These are phyloP conservation scores for Ascochyta pisi DNA, from an alignment of 2,329 filamentous ascomycete species.

Conservation along the genomic window DNA sequence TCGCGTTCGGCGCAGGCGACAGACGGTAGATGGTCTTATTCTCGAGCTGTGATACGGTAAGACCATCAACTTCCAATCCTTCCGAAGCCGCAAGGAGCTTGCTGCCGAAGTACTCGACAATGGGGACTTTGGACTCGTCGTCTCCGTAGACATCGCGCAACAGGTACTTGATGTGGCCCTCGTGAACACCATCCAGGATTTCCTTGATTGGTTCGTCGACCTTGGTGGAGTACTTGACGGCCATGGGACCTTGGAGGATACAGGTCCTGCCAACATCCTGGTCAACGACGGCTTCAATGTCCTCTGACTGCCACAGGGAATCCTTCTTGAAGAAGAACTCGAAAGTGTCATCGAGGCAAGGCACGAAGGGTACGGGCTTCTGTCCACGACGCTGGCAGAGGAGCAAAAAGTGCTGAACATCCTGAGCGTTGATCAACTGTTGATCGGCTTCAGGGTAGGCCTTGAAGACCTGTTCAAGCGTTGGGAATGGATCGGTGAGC, in stretches of 20 bases:
- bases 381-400: conserved; percentile 90
- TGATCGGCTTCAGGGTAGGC: conserved; percentile 85
- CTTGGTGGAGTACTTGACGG: conserved; percentile 85
- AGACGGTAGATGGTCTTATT: conserved; percentile 86
- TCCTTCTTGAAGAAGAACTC: conserved; percentile 99
- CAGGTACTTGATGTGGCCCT: conserved; percentile 82
- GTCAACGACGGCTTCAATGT: conserved; percentile 91
- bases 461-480: conserved; percentile 79
- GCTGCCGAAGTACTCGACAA: conserved; percentile 94
- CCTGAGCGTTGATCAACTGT: conserved; percentile 97
- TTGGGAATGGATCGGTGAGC: conserved; percentile 79
- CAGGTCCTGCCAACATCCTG: conserved; percentile 96
- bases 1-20: conserved; percentile 73
- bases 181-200: conserved; percentile 89
- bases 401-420: conserved; percentile 94
- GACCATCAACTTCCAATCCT: conserved; percentile 74
- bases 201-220: conserved; percentile 95
- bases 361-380: conserved; percentile 97
- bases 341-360: conserved; percentile 93
- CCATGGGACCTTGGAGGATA: conserved; percentile 93
- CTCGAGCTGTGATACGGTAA: conserved; percentile 80
- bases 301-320: conserved; percentile 98
- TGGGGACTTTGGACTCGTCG: conserved; percentile 76
- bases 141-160: conserved; percentile 80
- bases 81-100: conserved; percentile 77